Conservation (phyloP, 441 rosid genomes). For the Euphorbia corollata region DNA sequence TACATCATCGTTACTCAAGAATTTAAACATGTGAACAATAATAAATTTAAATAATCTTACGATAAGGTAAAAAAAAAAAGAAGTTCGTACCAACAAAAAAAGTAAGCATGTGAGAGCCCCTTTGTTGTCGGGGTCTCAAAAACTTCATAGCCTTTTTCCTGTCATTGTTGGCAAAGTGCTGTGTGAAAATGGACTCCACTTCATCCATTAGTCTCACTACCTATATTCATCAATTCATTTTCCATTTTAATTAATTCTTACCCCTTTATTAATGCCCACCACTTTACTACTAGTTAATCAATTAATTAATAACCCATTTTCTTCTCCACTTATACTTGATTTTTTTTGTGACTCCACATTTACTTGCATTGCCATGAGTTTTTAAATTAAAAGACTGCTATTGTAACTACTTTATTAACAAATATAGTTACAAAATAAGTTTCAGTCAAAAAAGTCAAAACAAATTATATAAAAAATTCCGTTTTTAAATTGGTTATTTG, state of each 20-base stretch:
- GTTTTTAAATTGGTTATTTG: too few relatives aligned
- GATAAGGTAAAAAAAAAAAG: too few relatives aligned
- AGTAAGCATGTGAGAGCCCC: slow-evolving; percentile 94
- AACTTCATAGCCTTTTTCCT: slow-evolving; percentile 97
- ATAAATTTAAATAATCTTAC: too few relatives aligned
- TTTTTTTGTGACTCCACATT: too few relatives aligned
- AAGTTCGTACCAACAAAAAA: slow-evolving; percentile 72
- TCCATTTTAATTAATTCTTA: too few relatives aligned
- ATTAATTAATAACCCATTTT: neutral
- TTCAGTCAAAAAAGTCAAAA: too few relatives aligned
- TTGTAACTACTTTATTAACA: too few relatives aligned
- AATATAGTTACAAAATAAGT: too few relatives aligned
- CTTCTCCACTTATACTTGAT: neutral
- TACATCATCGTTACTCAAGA: neutral
- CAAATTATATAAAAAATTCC: too few relatives aligned
- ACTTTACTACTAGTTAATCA: neutral
- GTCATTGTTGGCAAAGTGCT: slow-evolving; percentile 88
- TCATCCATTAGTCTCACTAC: slow-evolving; percentile 90
- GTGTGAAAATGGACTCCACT: slow-evolving; percentile 93
- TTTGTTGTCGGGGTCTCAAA: slow-evolving; percentile 78
- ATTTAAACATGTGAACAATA: neutral
- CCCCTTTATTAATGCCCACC: neutral
- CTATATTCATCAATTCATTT: slow-evolving; percentile 33
- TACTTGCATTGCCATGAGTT: neutral
- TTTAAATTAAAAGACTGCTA: neutral